A percentile compares a stretch with the other conserved stretches of the same genome.
Evolutionary conservation across 1,139 yeast genomes (phyloP).

Genomic region (Arxiozyma telluris): DNA sequence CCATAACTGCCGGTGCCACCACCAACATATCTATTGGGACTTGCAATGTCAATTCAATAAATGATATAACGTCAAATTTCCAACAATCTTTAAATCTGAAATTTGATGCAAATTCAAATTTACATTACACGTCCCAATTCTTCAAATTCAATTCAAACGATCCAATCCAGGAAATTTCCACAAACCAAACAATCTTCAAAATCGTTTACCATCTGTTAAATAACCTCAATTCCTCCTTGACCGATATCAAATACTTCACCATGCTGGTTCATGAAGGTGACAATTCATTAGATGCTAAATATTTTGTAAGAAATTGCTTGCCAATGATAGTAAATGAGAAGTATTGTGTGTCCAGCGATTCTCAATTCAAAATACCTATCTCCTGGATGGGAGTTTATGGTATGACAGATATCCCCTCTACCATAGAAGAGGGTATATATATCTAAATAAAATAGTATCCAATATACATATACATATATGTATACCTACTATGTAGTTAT

Average conservation of each 20-base stretch:
- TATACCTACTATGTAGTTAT: too few species aligned
- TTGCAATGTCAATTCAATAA: constrained; percentile 20
- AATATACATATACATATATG: too few species aligned
- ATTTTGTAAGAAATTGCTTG: constrained; percentile 26
- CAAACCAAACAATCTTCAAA: constrained; percentile 25
- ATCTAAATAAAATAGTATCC: constrained; percentile 33
- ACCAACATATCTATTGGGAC: constrained; percentile 17
- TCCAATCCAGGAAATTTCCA: constrained; percentile 24
- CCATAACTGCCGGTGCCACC: not conserved
- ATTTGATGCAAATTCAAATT: constrained; percentile 13
- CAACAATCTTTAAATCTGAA: constrained; percentile 15
- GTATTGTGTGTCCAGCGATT: constrained; percentile 9
- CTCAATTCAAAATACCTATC: constrained; percentile 45
- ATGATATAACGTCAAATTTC: constrained; percentile 17
- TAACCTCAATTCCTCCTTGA: constrained; percentile 5
- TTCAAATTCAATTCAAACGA: constrained; percentile 21
- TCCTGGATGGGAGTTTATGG: constrained; percentile 90
- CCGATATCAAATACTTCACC: constrained; percentile 20
- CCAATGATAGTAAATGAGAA: constrained; percentile 5
- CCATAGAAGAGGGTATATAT: constrained; percentile 71
- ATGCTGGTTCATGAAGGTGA: constrained; percentile 83
- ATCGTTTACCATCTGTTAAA: constrained; percentile 24
- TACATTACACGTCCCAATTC: constrained; percentile 17
- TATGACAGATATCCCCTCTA: constrained; percentile 50
- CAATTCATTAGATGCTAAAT: constrained; percentile 63